phyloP scores from a whole-genome alignment of 2,329 filamentous ascomycete genomes.

The Fusarium sp. region DNA sequence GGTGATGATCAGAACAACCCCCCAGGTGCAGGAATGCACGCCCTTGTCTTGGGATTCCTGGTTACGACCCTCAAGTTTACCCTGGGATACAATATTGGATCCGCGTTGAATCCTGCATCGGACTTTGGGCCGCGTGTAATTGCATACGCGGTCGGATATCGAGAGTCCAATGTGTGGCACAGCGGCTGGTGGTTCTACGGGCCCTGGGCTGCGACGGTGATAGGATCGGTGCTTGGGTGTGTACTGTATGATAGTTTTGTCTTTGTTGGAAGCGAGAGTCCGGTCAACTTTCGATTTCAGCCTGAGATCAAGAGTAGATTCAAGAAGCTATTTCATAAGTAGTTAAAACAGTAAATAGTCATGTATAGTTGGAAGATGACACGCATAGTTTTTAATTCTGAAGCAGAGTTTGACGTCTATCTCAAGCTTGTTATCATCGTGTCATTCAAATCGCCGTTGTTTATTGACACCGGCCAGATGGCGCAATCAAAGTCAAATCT shows the following conservation, averaged over 20 bases:
- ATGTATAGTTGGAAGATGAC: too few relatives aligned
- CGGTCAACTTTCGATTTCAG: constrained; percentile 19
- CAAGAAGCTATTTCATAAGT: background rate
- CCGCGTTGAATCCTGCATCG: constrained; percentile 56
- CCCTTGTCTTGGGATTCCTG: constrained; percentile 55
- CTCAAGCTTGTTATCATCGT: too few relatives aligned
- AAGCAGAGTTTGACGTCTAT: too few relatives aligned
- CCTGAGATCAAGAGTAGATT: background rate
- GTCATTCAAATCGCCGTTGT: too few relatives aligned
- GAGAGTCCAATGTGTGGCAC: constrained; percentile 47
- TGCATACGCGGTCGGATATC: constrained; percentile 52
- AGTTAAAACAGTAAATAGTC: background rate
- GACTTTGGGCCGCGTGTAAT: constrained; percentile 56
- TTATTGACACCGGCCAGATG: too few relatives aligned
- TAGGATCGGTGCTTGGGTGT: constrained; percentile 26
- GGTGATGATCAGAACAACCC: constrained; percentile 58
- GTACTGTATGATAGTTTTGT: constrained; percentile 33
- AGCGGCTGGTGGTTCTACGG: constrained; percentile 50
- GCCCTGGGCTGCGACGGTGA: constrained; percentile 30
- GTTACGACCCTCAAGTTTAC: constrained; percentile 56
- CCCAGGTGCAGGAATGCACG: constrained; percentile 56
- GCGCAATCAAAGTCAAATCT: too few relatives aligned
- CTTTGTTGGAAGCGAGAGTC: constrained; percentile 37
- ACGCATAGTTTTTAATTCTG: too few relatives aligned
- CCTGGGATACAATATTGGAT: constrained; percentile 56